Evolutionary conservation across 345 rosid species (phyloP).

Genomic region (Noccaea bulbosa): DNA sequence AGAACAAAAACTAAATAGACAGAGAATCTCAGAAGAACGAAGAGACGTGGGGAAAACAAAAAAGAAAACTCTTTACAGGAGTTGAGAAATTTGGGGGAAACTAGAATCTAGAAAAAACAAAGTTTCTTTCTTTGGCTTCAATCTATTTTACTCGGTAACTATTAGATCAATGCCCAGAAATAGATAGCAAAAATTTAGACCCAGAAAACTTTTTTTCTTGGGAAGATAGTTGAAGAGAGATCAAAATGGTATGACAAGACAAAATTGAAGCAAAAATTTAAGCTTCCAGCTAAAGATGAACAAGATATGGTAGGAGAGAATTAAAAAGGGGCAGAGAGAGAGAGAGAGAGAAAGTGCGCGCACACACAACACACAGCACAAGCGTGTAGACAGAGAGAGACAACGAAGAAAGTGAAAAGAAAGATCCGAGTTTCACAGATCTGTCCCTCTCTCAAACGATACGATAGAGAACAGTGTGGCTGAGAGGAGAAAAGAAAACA

Average conservation of each 20-base stretch:
- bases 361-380: slow-evolving; percentile 35
- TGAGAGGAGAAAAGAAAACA: background rate
- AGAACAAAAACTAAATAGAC: background rate
- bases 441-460: slow-evolving; percentile 35
- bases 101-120: slow-evolving; percentile 14
- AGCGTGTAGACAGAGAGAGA: slow-evolving; percentile 44
- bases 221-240: background rate
- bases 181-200: slow-evolving; percentile 32
- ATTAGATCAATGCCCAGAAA: slow-evolving; percentile 40
- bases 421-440: slow-evolving; percentile 44
- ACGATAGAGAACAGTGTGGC: background rate
- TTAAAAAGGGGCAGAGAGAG: background rate
- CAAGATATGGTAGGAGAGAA: slow-evolving; percentile 5
- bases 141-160: slow-evolving; percentile 1
- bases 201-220: slow-evolving; percentile 29
- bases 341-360: slow-evolving; percentile 28
- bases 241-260: background rate
- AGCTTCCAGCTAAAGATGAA: slow-evolving; percentile 21
- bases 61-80: slow-evolving; percentile 21
- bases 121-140: slow-evolving; percentile 15
- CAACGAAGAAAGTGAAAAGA: slow-evolving; percentile 44
- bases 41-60: background rate
- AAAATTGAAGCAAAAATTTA: slow-evolving; percentile 4
- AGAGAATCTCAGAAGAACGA: background rate
- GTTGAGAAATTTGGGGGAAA: slow-evolving; percentile 30